Base-by-base conservation (phyloP, 1,284 basidiomycete species). In the Rhodotorula sp. region DNA sequence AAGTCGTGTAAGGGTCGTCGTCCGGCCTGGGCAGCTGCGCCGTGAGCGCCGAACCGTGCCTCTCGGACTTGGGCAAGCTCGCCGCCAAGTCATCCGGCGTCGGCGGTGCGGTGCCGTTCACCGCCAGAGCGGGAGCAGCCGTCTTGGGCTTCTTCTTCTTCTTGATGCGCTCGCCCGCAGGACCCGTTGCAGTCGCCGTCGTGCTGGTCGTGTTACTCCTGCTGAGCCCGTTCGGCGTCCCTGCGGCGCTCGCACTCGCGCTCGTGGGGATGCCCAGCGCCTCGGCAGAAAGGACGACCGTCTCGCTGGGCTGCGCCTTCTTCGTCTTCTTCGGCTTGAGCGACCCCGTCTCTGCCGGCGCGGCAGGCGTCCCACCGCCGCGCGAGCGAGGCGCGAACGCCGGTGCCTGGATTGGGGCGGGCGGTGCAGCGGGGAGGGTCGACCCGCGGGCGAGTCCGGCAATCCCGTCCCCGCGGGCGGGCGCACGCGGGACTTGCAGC, bases 321-420 rank as follows among this genome's bases (percentile, higher is more conserved):
- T 72, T 72, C 39, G 68, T 73, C 66, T 70, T 68, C 61, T 69
- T 76, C 32, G 61, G 66, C 73, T 48, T 69, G 50, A 75, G 54
- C 36, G 70, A 67, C 22, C 61, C 72, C 48, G 77, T 54, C 37
- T 64, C 74, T 22, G 56, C 53, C 19, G 53, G 36, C 12, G 57
- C 70, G 9, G 56, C 29, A 21, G 53, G 36, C 32, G 64, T 51
- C 13, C 67, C 59, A 19, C 50, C 39, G 9, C 9, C 21, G 15
- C 15, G 41, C 29, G 60, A 37, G 50, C 34, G 61, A 13, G 44
- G 55, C 7, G 62, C 66, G 9, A 66, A 51, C 4, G 55, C 63
- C 3, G 63, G 34, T 22, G 57, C 29, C 17, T 36, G 36, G 19
- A 27, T 32, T 46, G 37, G 51, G 41, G n/a, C 48, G 10, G 57